Evolutionary conservation across 768 basidiomycete genomes (phyloP).

Genomic region (Pleurotus pulmonarius): DNA sequence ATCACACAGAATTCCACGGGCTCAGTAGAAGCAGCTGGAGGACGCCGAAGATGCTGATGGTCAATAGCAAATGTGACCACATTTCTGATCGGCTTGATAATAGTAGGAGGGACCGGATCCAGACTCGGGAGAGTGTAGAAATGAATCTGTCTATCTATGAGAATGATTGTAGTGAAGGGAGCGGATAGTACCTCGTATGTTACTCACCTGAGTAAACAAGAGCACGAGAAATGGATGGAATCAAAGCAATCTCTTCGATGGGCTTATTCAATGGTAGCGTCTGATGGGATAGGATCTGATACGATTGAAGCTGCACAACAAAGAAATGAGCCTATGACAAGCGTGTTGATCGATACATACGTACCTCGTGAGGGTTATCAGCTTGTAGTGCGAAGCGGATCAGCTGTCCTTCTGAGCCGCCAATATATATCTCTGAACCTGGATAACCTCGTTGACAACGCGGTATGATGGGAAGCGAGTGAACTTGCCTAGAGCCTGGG

Average conservation of each 20-base stretch:
- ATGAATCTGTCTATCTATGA: conserved; percentile 60
- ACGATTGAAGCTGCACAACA: conserved; percentile 49
- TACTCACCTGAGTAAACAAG: conserved; percentile 72
- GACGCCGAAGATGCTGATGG: conserved; percentile 60
- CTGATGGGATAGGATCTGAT: conserved; percentile 67
- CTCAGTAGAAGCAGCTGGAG: conserved; percentile 38
- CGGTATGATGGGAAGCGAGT: background rate
- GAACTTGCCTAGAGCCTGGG: conserved; percentile 55
- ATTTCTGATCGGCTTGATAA: conserved; percentile 76
- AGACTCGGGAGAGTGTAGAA: conserved; percentile 82
- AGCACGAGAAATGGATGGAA: conserved; percentile 71
- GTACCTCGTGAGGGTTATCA: conserved; percentile 46
- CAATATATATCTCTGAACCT: conserved; percentile 87
- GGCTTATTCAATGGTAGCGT: conserved; percentile 63
- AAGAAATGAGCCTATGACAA: background rate
- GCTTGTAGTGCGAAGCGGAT: conserved; percentile 73
- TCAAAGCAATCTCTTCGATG: conserved; percentile 75
- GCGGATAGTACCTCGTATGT: conserved; percentile 10
- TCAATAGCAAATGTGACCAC: conserved; percentile 82
- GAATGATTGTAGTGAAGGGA: conserved; percentile 2
- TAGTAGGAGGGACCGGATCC: conserved; percentile 56
- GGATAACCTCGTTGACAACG: conserved; percentile 1
- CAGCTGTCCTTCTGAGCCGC: conserved; percentile 81
- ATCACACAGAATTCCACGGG: conserved; percentile 71
- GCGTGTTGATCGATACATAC: conserved; percentile 10